Base-by-base conservation (phyloP, 2,329 filamentous ascomycete genomes). In the Capronia americana region DNA sequence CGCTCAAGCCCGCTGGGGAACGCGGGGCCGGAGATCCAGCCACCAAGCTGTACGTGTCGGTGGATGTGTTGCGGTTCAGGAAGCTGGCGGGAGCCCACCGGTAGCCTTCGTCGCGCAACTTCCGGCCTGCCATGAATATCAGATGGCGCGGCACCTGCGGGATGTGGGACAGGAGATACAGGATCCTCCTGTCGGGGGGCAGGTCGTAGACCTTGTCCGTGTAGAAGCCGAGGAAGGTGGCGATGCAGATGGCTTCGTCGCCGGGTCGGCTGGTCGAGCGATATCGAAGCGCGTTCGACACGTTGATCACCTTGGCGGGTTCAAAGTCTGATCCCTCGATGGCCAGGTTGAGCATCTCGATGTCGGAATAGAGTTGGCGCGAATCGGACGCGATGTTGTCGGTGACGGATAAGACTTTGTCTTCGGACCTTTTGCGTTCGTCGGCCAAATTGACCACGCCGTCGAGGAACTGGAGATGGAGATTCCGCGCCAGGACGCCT, bases 41-140 rank as follows among this genome's bases (percentile, higher is more conserved):
- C 4, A 41, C 14, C 4, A 41, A 41, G 34, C 34, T 7, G 34
- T 41, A 41, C 14, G 34, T 41, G 34, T 41, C 34, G 34, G 34
- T 41, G 34, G 34, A 41, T 41, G 34, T 41, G 34, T 41, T 41
- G 34, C 34, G 34, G 34, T 14, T 41, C 54, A 38, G 14, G 54
- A 56, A 56, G 54, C 54, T 56, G 26, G 26, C 30, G 10, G 54
- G 30, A 12, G 54, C 54, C 54, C 54, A 56, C 20, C 54, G 10
- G 17, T 32, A 38, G 7, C 54, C 54, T 5, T 30, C 26, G 20
- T 30, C 30, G 5, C 1, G 30, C 30, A 32, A 7, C 14, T 38
- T 30, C 11, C 12, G 26, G 17, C 54, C 54, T 3, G 26, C 30
- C 26, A 32, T 56, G 54, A 56, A 56, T 6, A 38, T 11, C 24